Evolutionary conservation across 1,284 basidiomycete species (phyloP), one percentile per base, ranked within the genome.

Genomic region (Moniliophthora roreri): DNA sequence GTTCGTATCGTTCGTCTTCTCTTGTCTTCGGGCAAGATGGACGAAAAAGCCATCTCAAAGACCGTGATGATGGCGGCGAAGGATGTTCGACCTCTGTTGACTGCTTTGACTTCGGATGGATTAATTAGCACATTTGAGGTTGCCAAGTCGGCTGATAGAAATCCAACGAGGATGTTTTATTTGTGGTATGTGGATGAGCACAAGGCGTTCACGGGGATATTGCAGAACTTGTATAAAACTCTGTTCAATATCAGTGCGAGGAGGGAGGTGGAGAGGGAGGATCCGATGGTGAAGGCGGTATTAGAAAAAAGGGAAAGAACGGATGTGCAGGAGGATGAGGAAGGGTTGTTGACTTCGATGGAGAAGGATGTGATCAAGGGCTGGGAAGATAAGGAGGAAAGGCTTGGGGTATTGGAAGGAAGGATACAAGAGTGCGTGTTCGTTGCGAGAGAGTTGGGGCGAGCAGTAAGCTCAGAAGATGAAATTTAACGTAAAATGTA

Each of bases 21-120:
- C 26, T 70, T 92, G 48, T 85, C 89, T 52, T 87, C 87, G n/a
- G 93, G 93, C n/a, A 97, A 97, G 71, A 87, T 96, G 75, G 93
- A 95, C 58, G 96, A 98, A 70, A 95, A 96, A 66, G 93, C 95
- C 93, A 89, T 99, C 39, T 90, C 93, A 20, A 96, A 97, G 70
- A 78, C 91, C 44, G 92, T 93, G 4, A 93, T 99, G 85, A 88
- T 98, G 75, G 83, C 92, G 0, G 81, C 89, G 35, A 93, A 92
- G 65, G 91, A 95, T 62, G 89, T 93, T 47, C 85, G 96, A 47
- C 86, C 89, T 37, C 71, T 94, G 38, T 78, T 98, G 51, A 82
- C 90, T 9, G 82, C 86, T 1, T 80, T 99, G 51, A 85, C 91
- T 7, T 79, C 85, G 8, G 86, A 94, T 62, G 86, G 84, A 24